A percentile compares a stretch with the other conserved stretches of the same genome.
Evolutionary conservation across 306 rosid species (phyloP).

Genomic region (Cercis canadensis): DNA sequence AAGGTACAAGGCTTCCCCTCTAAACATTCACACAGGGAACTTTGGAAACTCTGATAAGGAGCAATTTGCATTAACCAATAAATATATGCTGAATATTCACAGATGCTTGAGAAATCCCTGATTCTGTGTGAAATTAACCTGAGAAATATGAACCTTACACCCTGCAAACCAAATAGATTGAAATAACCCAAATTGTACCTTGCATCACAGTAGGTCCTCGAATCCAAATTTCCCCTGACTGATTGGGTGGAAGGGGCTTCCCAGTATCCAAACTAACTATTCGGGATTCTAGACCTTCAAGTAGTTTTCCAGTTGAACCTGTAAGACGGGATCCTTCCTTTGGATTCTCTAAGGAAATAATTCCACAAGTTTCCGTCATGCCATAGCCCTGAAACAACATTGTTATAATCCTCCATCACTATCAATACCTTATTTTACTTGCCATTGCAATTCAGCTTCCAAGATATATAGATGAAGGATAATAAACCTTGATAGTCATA

Average conservation of each 20-base stretch:
- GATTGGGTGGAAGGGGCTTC: slow-evolving; percentile 50
- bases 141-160: neutral
- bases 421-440: neutral
- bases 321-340: slow-evolving; percentile 31
- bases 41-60: too few relatives aligned
- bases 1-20: too few relatives aligned
- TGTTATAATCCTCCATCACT: neutral
- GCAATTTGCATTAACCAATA: too few relatives aligned
- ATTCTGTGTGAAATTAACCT: neutral
- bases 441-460: too few relatives aligned
- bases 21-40: too few relatives aligned
- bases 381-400: slow-evolving; percentile 53
- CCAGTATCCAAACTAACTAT: slow-evolving; percentile 38
- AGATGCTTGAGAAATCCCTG: neutral
- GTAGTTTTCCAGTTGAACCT: slow-evolving; percentile 46
- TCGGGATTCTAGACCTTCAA: slow-evolving; percentile 46
- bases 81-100: too few relatives aligned
- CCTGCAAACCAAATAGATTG: neutral
- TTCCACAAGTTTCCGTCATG: slow-evolving; percentile 55
- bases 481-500: too few relatives aligned
- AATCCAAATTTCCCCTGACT: slow-evolving; percentile 51
- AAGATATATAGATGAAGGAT: too few relatives aligned
- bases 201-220: slow-evolving; percentile 54
- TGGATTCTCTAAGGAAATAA: slow-evolving; percentile 34
- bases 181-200: slow-evolving; percentile 29